Percentiles rank a stretch among this genome's conserved stretches.
phyloP scores from a whole-genome alignment of 371 early-diverging fungal genomes.

The Mortierella sp. region DNA sequence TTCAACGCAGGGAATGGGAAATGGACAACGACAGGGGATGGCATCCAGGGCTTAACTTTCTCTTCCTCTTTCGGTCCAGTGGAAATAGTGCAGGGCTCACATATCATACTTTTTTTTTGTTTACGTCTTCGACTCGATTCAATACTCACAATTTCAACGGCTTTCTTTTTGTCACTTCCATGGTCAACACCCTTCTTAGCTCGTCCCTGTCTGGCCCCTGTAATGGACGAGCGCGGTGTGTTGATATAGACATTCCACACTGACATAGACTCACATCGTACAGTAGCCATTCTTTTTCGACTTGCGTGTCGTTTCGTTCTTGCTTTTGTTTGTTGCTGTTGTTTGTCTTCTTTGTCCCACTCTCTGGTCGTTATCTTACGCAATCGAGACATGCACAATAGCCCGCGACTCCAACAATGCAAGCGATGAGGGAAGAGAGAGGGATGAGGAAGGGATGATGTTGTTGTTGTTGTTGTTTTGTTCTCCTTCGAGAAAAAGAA shows the following conservation, averaged over 20 bases:
- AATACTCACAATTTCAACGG: no score
- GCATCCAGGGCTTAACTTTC: neutral
- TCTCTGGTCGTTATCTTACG: neutral
- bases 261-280: neutral
- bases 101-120: neutral
- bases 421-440: neutral
- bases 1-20: neutral
- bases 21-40: neutral
- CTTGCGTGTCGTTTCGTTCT: neutral
- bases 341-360: neutral
- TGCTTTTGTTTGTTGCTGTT: neutral
- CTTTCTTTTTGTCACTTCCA: no score
- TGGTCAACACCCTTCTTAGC: neutral
- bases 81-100: neutral
- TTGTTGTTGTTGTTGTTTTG: neutral
- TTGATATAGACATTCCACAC: neutral
- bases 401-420: neutral
- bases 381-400: constrained; percentile 10
- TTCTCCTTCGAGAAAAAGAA: neutral
- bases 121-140: neutral
- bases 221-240: neutral
- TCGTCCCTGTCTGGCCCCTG: neutral
- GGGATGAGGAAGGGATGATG: neutral
- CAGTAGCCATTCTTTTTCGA: neutral
- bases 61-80: neutral